A percentile compares a stretch with the other conserved stretches of the same genome.
phyloP scores from a whole-genome alignment of 768 basidiomycete genomes.

The Lenzites betulinus region DNA sequence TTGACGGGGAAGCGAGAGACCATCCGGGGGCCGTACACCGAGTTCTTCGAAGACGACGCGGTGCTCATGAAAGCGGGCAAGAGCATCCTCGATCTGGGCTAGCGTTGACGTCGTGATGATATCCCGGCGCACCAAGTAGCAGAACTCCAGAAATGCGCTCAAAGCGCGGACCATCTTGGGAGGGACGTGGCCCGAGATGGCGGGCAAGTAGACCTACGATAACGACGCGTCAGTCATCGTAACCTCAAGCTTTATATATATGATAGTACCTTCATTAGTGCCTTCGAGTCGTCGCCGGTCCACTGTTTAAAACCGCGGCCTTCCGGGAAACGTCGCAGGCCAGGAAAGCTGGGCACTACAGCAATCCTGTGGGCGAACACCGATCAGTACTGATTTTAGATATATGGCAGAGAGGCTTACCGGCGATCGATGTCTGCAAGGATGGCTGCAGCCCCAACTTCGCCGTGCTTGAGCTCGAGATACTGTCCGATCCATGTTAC shows the following conservation, averaged over 20 bases:
- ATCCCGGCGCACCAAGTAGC: constrained; percentile 23
- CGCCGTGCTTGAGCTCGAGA: background rate
- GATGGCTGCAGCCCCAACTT: constrained; percentile 2
- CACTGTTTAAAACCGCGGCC: constrained; percentile 31
- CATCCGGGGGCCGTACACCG: constrained; percentile 18
- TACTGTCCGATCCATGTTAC: constrained; percentile 26
- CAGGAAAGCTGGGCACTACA: constrained; percentile 21
- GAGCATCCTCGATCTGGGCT: constrained; percentile 13
- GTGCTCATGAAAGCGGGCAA: constrained; percentile 14
- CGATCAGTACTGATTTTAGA: too few species aligned
- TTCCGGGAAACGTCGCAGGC: constrained; percentile 24
- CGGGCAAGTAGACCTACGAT: constrained; percentile 28
- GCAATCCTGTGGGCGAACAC: too few species aligned
- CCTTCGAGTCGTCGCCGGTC: constrained; percentile 33
- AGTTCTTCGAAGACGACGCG: constrained; percentile 18
- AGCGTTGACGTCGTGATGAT: constrained; percentile 1
- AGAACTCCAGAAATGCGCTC: constrained; percentile 27
- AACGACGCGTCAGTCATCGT: background rate
- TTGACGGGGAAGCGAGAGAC: constrained; percentile 27
- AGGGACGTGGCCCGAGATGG: constrained; percentile 23
- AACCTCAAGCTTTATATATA: too few species aligned
- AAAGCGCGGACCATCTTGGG: constrained; percentile 17
- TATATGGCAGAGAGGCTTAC: too few species aligned
- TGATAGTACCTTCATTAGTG: constrained; percentile 30
- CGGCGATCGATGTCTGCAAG: constrained; percentile 23